A percentile compares a stretch with the other conserved stretches of the same genome.
These are phyloP conservation scores for Tieghemostelium lacteum DNA, from an alignment of 78 protist species.

Conservation along the genomic window DNA sequence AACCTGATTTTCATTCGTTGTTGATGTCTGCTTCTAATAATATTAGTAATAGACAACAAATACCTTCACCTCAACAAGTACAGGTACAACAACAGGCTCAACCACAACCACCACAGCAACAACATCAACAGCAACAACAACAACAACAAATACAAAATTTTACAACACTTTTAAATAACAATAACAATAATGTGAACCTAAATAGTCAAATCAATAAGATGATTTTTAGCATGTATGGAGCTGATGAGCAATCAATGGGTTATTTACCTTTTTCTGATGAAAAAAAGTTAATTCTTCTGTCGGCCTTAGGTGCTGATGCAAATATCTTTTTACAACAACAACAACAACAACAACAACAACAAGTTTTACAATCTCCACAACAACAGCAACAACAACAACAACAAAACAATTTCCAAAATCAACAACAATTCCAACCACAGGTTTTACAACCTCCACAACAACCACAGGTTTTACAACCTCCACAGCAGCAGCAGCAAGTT, in stretches of 20 bases:
- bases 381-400: constrained; percentile 50
- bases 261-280: constrained; percentile 54
- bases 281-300: constrained; percentile 21
- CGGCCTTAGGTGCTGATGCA: constrained; percentile 25
- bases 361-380: constrained; percentile 25
- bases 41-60: background rate
- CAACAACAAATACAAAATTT: constrained; percentile 17
- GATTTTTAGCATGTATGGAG: background rate
- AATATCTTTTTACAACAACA: background rate
- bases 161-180: constrained; percentile 10
- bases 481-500: background rate
- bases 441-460: background rate
- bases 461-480: background rate
- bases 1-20: background rate
- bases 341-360: constrained; percentile 7
- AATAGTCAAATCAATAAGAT: background rate
- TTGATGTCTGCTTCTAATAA: background rate
- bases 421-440: background rate
- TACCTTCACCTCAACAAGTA: constrained; percentile 3
- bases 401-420: constrained; percentile 13
- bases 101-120: constrained; percentile 11
- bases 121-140: constrained; percentile 24
- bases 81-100: background rate
- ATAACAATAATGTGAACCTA: constrained; percentile 5
- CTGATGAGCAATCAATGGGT: constrained; percentile 13